Conservation (phyloP, 108 stramenopile genomes). For the Nitzschia sp. region DNA sequence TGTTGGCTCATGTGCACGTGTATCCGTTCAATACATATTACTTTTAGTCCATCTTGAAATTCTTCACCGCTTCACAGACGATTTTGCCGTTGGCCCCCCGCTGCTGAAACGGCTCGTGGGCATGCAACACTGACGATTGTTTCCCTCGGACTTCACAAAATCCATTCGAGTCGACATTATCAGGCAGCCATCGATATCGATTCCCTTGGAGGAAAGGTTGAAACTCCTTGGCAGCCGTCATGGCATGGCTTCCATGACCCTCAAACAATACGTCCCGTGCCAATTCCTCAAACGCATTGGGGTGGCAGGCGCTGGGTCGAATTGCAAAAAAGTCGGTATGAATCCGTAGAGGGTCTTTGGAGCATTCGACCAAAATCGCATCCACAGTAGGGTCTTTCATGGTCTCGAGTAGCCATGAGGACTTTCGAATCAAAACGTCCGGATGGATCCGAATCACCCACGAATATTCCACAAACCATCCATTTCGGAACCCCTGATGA, state of each 20-base stretch:
- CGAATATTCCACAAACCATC: constrained; percentile 35
- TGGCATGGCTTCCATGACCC: constrained; percentile 9
- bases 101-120: constrained; percentile 5
- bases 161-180: not conserved
- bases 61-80: not conserved
- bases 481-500: not conserved
- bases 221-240: constrained; percentile 14
- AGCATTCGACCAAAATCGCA: constrained; percentile 28
- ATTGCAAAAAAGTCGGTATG: constrained; percentile 41
- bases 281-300: constrained; percentile 4
- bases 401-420: constrained; percentile 24
- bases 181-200: constrained; percentile 10
- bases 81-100: not conserved
- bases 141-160: constrained; percentile 13
- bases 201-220: not conserved
- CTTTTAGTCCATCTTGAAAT: not conserved
- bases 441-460: constrained; percentile 48
- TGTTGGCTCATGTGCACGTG: no score
- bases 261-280: not conserved
- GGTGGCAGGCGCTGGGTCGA: constrained; percentile 8
- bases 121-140: constrained; percentile 15
- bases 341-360: not conserved
- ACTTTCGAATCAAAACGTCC: constrained; percentile 38
- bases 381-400: constrained; percentile 22
- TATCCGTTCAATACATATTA: no score